Conservation (phyloP, 257 asterid species). For the Solanum appendiculatum region DNA sequence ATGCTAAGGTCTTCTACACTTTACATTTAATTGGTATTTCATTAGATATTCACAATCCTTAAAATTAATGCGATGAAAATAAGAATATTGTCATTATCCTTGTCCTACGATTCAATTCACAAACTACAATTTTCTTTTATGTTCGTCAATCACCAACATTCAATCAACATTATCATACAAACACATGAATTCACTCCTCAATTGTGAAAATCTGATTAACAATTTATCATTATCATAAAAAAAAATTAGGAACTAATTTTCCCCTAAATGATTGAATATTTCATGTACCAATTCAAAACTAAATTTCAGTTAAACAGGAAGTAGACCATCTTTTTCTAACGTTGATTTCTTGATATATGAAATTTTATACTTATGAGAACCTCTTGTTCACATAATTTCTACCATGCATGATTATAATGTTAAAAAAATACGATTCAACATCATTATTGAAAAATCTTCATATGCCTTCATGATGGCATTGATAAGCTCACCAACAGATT, state of each 20-base stretch:
- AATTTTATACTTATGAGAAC: not conserved
- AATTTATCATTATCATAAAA: not conserved
- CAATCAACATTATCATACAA: not conserved
- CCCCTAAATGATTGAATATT: not conserved
- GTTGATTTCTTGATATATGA: not conserved
- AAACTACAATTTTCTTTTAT: not conserved
- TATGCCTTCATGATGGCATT: not conserved
- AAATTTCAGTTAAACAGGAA: not conserved
- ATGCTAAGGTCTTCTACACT: not conserved
- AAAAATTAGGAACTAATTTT: not conserved
- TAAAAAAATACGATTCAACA: not conserved
- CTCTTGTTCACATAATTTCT: not conserved
- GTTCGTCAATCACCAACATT: not conserved
- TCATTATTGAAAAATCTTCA: not conserved
- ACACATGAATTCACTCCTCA: not conserved
- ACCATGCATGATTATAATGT: not conserved
- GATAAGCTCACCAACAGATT: not conserved
- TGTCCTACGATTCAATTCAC: not conserved
- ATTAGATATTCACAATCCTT: not conserved
- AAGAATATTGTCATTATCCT: not conserved
- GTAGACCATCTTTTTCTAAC: not conserved
- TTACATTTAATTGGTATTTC: not conserved
- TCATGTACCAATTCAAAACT: not conserved
- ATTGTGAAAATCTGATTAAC: not conserved
- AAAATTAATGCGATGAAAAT: no score